A percentile compares a stretch with the other conserved stretches of the same genome.
These are phyloP conservation scores for Stipa capillata DNA, from an alignment of 176 grass and related monocot species.

Conservation along the genomic window DNA sequence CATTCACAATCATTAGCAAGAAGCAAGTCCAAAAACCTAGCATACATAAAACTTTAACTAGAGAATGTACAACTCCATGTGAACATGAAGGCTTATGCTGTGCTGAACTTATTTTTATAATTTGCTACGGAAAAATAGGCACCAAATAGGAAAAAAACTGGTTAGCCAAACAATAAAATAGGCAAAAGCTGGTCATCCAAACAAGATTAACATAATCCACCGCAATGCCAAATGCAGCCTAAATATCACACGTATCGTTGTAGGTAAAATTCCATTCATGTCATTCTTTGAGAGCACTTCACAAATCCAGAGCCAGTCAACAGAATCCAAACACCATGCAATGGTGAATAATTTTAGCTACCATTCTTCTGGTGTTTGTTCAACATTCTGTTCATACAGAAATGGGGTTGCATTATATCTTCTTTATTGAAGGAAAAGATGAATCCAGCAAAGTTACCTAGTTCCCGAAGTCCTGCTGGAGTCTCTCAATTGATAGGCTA, in stretches of 20 bases:
- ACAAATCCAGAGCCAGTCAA: background rate
- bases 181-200: too few relatives aligned
- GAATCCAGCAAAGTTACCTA: background rate
- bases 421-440: background rate
- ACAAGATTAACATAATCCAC: too few relatives aligned
- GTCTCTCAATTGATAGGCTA: too few relatives aligned
- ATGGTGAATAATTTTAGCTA: background rate
- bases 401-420: background rate
- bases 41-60: background rate
- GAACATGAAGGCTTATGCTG: too few relatives aligned
- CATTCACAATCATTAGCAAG: conserved; percentile 1
- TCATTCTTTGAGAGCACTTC: background rate
- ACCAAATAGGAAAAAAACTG: too few relatives aligned
- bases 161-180: too few relatives aligned
- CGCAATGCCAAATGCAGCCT: too few relatives aligned
- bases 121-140: too few relatives aligned
- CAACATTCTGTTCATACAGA: background rate
- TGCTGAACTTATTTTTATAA: too few relatives aligned
- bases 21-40: background rate
- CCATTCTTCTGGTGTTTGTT: background rate
- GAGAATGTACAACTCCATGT: background rate
- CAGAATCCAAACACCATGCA: background rate
- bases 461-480: background rate
- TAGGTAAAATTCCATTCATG: background rate
- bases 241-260: background rate